Base-by-base conservation (phyloP, 2,329 filamentous ascomycete genomes). In the Lasiodiplodia gonubiensis region DNA sequence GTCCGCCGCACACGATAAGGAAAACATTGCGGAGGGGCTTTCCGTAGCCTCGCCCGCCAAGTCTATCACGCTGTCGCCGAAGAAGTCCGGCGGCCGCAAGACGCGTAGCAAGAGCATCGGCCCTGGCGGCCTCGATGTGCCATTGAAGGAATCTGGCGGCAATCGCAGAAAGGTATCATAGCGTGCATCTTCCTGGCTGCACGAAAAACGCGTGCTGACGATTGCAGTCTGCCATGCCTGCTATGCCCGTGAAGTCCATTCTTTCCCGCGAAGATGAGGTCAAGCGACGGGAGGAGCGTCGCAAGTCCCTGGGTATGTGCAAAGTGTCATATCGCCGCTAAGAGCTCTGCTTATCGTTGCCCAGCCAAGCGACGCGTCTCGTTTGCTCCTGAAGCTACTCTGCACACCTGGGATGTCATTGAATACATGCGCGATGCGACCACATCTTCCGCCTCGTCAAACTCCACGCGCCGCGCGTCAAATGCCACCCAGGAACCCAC, bases 381-480 rank as follows among this genome's bases (percentile, higher is more conserved):
- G 0, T 99, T 99, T 79, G 95, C 95, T 4, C 95, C 95, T 1
- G 95, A 99, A 80, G 95, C 95, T 14, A 99, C 95, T 3, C 85
- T 99, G 42, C 95, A 99, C 77, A 99, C 95, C 0, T 98, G 97
- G 86, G 94, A 98, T 75, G 94, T 95, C 67, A 88, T 97, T 53
- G 94, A 98, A 75, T 91, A 94, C 70, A 86, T 89, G 76, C 93
- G 94, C 74, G 94, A 97, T 76, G 92, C 92, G 23, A 96, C 93
- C 1, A 91, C 88, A 12, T 90, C 89, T 7, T 85, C 89, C 18
- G 83, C 86, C 8, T 91, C 91, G 0, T 91, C 89, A 0, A 92
- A 94, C 70, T 89, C 89, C 12, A 92, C 91, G 14, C 84, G 92
- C 72, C 86, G 92, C 70, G 88, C 89, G 64, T 95, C 93, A 3